These are phyloP conservation scores for Phlebopus sp. DNA, from an alignment of 1,284 basidiomycete genomes.

Conservation along the genomic window DNA sequence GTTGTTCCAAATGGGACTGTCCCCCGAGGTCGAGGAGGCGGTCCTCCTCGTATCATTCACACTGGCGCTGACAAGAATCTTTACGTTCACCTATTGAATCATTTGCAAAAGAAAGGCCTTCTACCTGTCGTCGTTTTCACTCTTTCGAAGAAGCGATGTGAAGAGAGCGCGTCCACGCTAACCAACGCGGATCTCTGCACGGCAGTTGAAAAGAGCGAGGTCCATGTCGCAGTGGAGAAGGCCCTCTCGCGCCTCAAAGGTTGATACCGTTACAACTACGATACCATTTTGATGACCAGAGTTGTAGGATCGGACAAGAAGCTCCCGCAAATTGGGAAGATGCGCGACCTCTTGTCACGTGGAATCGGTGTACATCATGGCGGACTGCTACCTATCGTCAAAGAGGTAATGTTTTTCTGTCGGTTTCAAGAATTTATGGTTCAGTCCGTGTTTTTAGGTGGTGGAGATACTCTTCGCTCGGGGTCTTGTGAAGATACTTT, in stretches of 20 bases:
- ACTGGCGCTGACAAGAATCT: conserved; percentile 80
- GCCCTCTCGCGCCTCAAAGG: conserved; percentile 91
- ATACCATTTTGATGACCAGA: conserved; percentile 6
- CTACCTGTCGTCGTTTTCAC: conserved; percentile 97
- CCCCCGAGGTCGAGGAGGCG: conserved; percentile 47
- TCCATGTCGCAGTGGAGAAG: conserved; percentile 92
- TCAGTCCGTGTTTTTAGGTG: conserved; percentile 47
- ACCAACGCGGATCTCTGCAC: conserved; percentile 88
- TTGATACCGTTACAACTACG: conserved; percentile 25
- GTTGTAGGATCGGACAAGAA: conserved; percentile 81
- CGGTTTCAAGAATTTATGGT: not conserved
- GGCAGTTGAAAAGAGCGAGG: conserved; percentile 91
- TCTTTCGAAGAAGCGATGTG: conserved; percentile 95
- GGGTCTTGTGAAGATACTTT: conserved; percentile 94
- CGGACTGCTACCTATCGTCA: conserved; percentile 93
- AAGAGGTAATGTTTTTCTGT: conserved; percentile 62
- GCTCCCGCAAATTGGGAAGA: conserved; percentile 92
- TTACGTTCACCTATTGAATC: conserved; percentile 89
- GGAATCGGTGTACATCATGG: conserved; percentile 99
- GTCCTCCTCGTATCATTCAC: conserved; percentile 61
- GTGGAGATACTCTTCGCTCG: conserved; percentile 96
- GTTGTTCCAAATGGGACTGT: conserved; percentile 37
- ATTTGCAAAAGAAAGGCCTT: conserved; percentile 82
- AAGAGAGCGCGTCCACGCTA: conserved; percentile 91
- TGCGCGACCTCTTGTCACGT: conserved; percentile 87